Conservation (phyloP, 495 filamentous ascomycete genomes). For the Aspergillus indologenus region DNA sequence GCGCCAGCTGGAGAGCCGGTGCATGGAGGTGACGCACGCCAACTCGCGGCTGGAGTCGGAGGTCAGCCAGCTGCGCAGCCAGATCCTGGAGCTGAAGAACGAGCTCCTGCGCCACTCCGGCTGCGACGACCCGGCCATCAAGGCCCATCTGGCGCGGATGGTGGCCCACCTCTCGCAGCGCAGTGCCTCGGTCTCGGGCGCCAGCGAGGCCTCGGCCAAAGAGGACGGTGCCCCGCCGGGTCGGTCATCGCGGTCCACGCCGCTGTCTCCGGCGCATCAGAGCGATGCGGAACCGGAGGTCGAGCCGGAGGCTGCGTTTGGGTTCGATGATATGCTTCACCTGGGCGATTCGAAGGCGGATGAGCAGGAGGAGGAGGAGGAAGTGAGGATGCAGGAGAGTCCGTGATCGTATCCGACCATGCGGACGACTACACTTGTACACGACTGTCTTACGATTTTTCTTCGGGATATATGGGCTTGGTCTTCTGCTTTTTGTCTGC, state of each 20-base stretch:
- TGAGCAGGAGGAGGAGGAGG: background rate
- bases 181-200: background rate
- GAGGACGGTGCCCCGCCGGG: no score
- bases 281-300: no score
- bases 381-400: no score
- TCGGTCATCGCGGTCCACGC: no score
- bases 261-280: no score
- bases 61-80: slow-evolving; percentile 16
- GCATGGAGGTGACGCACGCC: slow-evolving; percentile 31
- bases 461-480: no score
- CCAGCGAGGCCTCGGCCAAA: no score
- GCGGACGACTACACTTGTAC: no score
- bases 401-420: no score
- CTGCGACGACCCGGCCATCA: slow-evolving; percentile 56
- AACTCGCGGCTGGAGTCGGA: slow-evolving; percentile 9
- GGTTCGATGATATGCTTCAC: background rate
- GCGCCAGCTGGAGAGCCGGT: slow-evolving; percentile 52
- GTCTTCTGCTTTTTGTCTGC: no score
- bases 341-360: background rate
- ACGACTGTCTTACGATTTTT: no score
- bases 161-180: slow-evolving; percentile 32
- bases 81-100: slow-evolving; percentile 56
- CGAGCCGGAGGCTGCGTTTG: background rate
- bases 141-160: slow-evolving; percentile 48
- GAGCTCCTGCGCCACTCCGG: slow-evolving; percentile 58